Conservation (phyloP, 2,329 filamentous ascomycete species). For the Aspergillus flavus region DNA sequence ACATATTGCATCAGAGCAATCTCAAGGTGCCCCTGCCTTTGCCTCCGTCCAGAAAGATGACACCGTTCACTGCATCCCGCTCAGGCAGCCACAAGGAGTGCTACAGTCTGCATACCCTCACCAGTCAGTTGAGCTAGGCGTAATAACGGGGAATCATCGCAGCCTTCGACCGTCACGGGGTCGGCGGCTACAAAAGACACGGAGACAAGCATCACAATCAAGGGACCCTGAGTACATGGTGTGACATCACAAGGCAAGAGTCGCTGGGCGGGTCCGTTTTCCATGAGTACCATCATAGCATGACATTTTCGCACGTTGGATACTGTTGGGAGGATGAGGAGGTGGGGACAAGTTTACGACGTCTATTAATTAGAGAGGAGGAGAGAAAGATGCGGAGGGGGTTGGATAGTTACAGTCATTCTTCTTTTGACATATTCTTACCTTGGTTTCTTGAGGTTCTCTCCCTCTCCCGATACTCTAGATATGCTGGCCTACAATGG, state of each 20-base stretch:
- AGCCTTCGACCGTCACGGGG: not conserved
- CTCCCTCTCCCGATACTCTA: not conserved
- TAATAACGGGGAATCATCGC: not conserved
- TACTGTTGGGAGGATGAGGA: not conserved
- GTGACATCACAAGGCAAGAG: not conserved
- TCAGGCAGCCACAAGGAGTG: not conserved
- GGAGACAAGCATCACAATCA: not conserved
- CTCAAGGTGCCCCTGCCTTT: not conserved
- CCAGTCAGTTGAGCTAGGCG: not conserved
- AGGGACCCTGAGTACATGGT: constrained; percentile 9
- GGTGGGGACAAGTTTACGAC: not conserved
- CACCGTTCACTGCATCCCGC: not conserved
- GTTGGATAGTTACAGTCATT: not conserved
- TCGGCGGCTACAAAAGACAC: constrained; percentile 9
- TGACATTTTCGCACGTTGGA: not conserved
- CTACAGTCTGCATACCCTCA: not conserved
- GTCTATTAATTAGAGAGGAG: not conserved
- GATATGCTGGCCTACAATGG: not conserved
- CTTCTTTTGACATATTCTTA: not conserved
- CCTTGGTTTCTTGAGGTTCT: not conserved
- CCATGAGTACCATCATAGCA: not conserved
- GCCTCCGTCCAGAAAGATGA: not conserved
- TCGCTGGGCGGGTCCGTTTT: not conserved
- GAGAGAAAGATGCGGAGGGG: no score
- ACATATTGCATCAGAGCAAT: not conserved